phyloP scores from a whole-genome alignment of 2,329 filamentous ascomycete species.

The Leptoxyphium fumago region DNA sequence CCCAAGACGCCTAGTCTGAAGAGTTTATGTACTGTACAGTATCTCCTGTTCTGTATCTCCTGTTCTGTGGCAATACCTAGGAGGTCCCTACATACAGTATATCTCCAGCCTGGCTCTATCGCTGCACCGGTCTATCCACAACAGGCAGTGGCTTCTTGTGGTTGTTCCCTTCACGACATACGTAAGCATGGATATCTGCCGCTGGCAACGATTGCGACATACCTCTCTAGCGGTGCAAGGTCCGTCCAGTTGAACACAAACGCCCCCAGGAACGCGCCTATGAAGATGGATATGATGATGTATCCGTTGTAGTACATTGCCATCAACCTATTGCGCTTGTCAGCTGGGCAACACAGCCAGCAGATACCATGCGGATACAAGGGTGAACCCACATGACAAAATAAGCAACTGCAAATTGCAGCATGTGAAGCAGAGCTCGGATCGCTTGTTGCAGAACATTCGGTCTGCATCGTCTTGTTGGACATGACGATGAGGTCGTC shows the following conservation, averaged over 20 bases:
- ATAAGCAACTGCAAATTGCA: slow-evolving; percentile 62
- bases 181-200: neutral
- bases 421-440: slow-evolving; percentile 51
- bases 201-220: neutral
- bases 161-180: neutral
- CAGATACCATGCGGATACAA: too few species aligned
- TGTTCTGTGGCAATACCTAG: too few species aligned
- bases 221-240: neutral
- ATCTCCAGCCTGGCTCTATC: too few species aligned
- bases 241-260: slow-evolving; percentile 61
- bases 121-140: neutral
- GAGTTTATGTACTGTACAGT: too few species aligned
- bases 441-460: slow-evolving; percentile 50
- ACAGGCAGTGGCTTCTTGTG: neutral
- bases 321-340: slow-evolving; percentile 27
- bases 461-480: slow-evolving; percentile 23
- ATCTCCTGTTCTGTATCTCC: too few species aligned
- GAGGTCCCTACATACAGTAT: too few species aligned
- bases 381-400: slow-evolving; percentile 46
- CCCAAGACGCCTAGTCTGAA: too few species aligned
- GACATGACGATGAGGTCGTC: neutral
- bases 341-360: too few species aligned
- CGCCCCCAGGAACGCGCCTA: slow-evolving; percentile 58
- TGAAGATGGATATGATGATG: slow-evolving; percentile 66
- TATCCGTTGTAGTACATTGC: slow-evolving; percentile 55